A percentile compares a stretch with the other conserved stretches of the same genome.
Evolutionary conservation across 768 basidiomycete species (phyloP).

Genomic region (Mycena haematopus): DNA sequence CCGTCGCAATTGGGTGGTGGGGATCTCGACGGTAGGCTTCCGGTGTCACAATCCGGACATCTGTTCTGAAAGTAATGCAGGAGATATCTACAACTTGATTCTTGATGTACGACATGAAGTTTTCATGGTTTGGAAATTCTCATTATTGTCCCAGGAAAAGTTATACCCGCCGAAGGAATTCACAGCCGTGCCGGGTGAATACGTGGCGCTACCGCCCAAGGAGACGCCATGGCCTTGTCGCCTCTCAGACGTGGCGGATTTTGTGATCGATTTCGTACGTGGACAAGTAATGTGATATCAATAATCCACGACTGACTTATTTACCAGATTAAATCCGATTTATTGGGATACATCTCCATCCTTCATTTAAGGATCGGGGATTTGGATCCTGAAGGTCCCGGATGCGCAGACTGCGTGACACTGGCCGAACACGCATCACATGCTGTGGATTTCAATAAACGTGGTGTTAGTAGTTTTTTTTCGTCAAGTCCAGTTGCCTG

Average conservation of each 20-base stretch:
- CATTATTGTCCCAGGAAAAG: constrained; percentile 33
- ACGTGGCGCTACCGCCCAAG: constrained; percentile 44
- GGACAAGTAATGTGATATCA: constrained; percentile 8
- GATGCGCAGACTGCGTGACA: constrained; percentile 42
- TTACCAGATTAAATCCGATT: constrained; percentile 42
- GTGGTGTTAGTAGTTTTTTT: constrained; percentile 37
- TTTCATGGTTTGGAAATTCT: background rate
- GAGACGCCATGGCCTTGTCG: constrained; percentile 39
- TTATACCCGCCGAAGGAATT: constrained; percentile 35
- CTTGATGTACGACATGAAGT: constrained; percentile 39
- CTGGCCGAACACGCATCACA: constrained; percentile 53
- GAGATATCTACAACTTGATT: constrained; percentile 58
- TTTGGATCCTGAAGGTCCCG: constrained; percentile 35
- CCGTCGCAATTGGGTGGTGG: constrained; percentile 59
- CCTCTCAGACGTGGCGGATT: constrained; percentile 51
- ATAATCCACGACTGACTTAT: background rate
- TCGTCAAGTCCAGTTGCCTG: background rate
- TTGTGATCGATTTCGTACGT: constrained; percentile 55
- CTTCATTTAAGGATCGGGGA: constrained; percentile 54
- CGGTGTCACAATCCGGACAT: constrained; percentile 27
- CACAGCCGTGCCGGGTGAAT: constrained; percentile 43
- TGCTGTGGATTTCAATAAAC: constrained; percentile 57
- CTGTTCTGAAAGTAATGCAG: constrained; percentile 22
- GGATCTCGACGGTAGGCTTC: constrained; percentile 55
- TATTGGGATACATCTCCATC: constrained; percentile 49